phyloP scores from a whole-genome alignment of 306 rosid genomes.

The Ormosia emarginata region DNA sequence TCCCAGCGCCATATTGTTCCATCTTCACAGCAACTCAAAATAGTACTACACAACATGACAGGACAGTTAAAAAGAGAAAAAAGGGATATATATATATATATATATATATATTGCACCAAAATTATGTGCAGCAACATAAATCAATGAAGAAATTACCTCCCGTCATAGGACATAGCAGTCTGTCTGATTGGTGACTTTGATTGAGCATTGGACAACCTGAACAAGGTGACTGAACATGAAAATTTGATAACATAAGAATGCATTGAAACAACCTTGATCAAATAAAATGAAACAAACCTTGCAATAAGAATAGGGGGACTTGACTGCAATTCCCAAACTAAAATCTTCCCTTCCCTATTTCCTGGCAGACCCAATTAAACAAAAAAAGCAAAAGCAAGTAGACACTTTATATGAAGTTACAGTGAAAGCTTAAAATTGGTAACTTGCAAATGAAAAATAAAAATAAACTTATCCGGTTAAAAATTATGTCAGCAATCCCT shows the following conservation, averaged over 20 bases:
- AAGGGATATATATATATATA: background rate
- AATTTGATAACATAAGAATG: background rate
- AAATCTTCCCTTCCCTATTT: constrained; percentile 85
- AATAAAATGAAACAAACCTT: constrained; percentile 35
- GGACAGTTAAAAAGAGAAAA: background rate
- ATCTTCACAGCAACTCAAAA: constrained; percentile 88
- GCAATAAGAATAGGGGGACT: constrained; percentile 85
- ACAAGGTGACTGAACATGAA: constrained; percentile 4
- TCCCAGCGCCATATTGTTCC: constrained; percentile 99
- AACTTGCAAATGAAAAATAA: background rate
- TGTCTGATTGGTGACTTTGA: constrained; percentile 89
- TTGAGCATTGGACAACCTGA: constrained; percentile 78
- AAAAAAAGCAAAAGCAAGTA: background rate
- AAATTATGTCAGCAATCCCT: background rate
- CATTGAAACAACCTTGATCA: background rate
- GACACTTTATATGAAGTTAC: background rate
- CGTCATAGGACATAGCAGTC: constrained; percentile 87
- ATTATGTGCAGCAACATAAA: background rate
- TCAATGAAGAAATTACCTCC: constrained; percentile 54
- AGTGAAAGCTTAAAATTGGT: background rate
- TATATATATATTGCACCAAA: background rate
- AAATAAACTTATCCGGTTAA: background rate
- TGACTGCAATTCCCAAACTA: constrained; percentile 92
- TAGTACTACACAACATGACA: constrained; percentile 55
- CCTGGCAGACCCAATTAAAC: constrained; percentile 40